Evolutionary conservation across 2,329 filamentous ascomycete genomes (phyloP).

Genomic region (Monosporascus ibericus): DNA sequence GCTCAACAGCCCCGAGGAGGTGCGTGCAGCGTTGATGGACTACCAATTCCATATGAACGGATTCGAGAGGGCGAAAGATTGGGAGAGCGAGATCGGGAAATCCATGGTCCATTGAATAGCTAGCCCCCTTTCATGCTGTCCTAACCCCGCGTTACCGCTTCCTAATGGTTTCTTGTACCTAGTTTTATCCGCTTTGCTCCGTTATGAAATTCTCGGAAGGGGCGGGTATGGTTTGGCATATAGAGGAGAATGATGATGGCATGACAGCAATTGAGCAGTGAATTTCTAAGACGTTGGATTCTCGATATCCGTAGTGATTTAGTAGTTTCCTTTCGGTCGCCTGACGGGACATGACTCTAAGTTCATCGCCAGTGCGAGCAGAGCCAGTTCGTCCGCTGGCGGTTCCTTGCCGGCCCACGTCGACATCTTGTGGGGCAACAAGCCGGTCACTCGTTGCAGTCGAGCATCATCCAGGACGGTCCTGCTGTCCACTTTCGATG

Average conservation of each 20-base stretch:
- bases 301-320: not conserved
- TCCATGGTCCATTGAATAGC: conserved; percentile 19
- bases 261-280: conserved; percentile 8
- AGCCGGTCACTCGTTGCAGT: conserved; percentile 17
- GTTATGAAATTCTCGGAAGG: not conserved
- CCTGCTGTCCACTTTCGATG: not conserved
- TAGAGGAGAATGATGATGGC: conserved; percentile 3
- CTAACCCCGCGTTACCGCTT: not conserved
- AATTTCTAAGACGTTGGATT: not conserved
- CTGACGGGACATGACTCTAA: conserved; percentile 15
- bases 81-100: conserved; percentile 55
- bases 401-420: conserved; percentile 9
- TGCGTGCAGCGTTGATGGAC: conserved; percentile 62
- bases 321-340: conserved; percentile 15
- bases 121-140: not conserved
- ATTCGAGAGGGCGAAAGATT: conserved; percentile 62
- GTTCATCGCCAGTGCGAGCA: conserved; percentile 15
- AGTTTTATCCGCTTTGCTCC: not conserved
- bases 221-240: conserved; percentile 6
- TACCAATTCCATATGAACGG: conserved; percentile 60
- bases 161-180: conserved; percentile 8
- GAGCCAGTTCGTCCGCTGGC: conserved; percentile 13
- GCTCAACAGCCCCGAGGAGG: conserved; percentile 53
- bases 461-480: conserved; percentile 12
- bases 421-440: conserved; percentile 12